These are phyloP conservation scores for Ogataea parapolymorpha DNA, from an alignment of 805 yeast genomes.

Conservation along the genomic window DNA sequence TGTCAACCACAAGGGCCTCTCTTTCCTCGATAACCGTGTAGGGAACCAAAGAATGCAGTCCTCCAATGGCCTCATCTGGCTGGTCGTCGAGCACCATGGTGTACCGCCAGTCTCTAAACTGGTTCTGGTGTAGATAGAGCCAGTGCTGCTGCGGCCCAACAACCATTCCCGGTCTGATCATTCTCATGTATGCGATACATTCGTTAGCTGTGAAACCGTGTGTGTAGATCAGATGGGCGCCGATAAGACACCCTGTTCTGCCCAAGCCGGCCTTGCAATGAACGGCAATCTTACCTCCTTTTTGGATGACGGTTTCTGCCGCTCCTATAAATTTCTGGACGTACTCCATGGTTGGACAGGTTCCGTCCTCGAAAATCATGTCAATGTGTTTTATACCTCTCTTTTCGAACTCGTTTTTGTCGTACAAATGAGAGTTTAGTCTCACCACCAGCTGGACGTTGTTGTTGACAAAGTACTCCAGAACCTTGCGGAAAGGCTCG, in stretches of 20 bases:
- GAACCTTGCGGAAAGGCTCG: conserved; percentile 77
- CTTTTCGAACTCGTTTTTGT: conserved; percentile 76
- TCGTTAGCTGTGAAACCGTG: conserved; percentile 97
- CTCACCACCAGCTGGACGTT: conserved; percentile 88
- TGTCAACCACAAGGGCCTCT: conserved; percentile 31
- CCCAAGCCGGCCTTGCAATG: conserved; percentile 99
- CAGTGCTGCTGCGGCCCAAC: conserved; percentile 99
- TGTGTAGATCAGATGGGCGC: conserved; percentile 93
- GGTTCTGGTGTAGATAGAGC: conserved; percentile 94
- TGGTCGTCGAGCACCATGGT: conserved; percentile 77
- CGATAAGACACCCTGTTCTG: conserved; percentile 95
- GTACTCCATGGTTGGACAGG: conserved; percentile 92
- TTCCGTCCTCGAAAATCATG: conserved; percentile 96
- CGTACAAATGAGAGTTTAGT: conserved; percentile 87
- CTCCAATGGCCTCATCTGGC: conserved; percentile 66
- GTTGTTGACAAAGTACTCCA: conserved; percentile 67
- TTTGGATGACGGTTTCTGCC: conserved; percentile 80
- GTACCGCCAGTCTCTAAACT: conserved; percentile 93
- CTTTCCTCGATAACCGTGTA: conserved; percentile 61
- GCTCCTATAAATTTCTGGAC: conserved; percentile 94
- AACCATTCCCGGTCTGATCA: conserved; percentile 99
- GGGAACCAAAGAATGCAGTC: conserved; percentile 57
- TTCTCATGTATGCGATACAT: conserved; percentile 94
- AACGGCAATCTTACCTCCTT: conserved; percentile 95
- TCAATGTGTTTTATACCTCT: conserved; percentile 87